Base-by-base conservation (phyloP, 441 rosid genomes). In the Sinapis alba region DNA sequence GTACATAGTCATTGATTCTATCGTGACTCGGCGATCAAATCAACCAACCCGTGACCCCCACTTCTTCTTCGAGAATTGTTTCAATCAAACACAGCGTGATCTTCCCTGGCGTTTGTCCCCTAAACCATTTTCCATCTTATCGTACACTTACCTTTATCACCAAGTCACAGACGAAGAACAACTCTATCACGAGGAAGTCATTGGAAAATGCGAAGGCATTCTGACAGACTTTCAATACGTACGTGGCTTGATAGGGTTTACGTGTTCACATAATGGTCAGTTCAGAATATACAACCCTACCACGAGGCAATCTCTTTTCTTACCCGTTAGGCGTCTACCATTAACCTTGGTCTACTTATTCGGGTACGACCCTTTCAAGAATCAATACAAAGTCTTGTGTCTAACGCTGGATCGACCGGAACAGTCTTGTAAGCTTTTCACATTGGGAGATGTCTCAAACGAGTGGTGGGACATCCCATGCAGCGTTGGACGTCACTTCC, bases 301-400 rank as follows among this genome's bases (percentile, higher is more conserved):
- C 4, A 69, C 73, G 4, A 69, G 47, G 3, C 19, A 38, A 18
- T 16, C n/a, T 58, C 0, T 24, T 58, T 9, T 13, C 36, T 56
- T 68, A 36, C 36, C 63, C 15, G 0, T 1, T 4, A 3, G 0
- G 0, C 41, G 26, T 7, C 3, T 23, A 23, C 19, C 18, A 2
- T 7, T 5, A 28, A 3, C 1, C 13, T 2, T 6, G 13, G 1
- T 28, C 20, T 28, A 41, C 58, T 41, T 41, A 1, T 70, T 70
- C 20, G 74, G 74, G n/a, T 41, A 41, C 41, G 65, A 70, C 15
- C 43, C 65, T 70, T 43, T 59, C 57, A 12, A 69, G 56, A 47
- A 59, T 6, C 74, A 70, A 26, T 70, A 59, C 74, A 59, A 69
- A 59, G 54, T 70, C 12, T 1, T 70, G 65, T 12, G 38, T 19